Evolutionary conservation across 2,329 filamentous ascomycete species (phyloP), one percentile per base, ranked within the genome.

Genomic region (Scytalidium sp.): DNA sequence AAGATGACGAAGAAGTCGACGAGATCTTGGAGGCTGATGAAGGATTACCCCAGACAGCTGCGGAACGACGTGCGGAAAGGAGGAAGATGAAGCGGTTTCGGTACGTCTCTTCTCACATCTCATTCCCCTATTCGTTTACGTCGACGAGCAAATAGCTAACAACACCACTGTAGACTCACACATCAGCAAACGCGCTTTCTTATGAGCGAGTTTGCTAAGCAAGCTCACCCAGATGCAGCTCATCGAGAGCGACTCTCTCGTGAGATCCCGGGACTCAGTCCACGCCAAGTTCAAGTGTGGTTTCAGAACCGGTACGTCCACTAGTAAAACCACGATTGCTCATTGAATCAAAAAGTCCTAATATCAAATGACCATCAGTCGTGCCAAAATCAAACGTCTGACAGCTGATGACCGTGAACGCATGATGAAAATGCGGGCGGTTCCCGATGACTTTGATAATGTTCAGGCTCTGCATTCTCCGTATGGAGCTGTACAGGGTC

Each of bases 171-270:
- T 61, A 95, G 92, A 58, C 83, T 97, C 56, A 96, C 92, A 1
- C 92, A 97, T 68, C 93, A 94, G 61, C 93, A 97, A 76, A 97
- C 93, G n/a, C 85, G 93, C 13, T 97, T 96, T 62, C 75, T 97
- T 50, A 96, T 96, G 90, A 96, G 90, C 70, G 92, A 97, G 67
- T 97, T 97, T 64, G 88, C 91, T 50, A 91, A 94, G 61, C 91
- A 97, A 66, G 90, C 92, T 20, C 92, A 97, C 66, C 92, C 92
- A 7, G 92, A 97, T 70, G 92, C 92, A 39, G 88, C 89, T 43
- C 91, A 96, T 67, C 80, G 92, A 55, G 92, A 96, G 66, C 80
- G 90, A 43, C 75, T 97, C 32, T 93, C 92, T 3, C 78, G 87
- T 55, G 90, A 97, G 66, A 97, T 97, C 42, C 92, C 93, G 25